Conservation (phyloP, 805 yeast genomes). For the Starmerella stellata region DNA sequence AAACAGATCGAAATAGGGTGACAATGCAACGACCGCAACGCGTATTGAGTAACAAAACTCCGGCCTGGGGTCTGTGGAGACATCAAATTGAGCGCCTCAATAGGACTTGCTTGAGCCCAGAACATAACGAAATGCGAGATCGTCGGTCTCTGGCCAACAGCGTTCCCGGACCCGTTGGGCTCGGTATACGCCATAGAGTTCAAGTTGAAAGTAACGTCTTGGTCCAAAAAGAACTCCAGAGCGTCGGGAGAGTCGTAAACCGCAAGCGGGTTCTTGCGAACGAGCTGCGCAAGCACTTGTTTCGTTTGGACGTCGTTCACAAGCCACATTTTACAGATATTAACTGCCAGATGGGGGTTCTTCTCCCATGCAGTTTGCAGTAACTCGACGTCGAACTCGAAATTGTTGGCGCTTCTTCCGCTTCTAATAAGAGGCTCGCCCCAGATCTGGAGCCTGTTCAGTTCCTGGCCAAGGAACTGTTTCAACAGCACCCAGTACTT, state of each 20-base stretch:
- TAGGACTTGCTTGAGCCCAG: slow-evolving; percentile 65
- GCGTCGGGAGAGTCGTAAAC: slow-evolving; percentile 42
- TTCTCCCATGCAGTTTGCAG: slow-evolving; percentile 42
- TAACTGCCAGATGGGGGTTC: slow-evolving; percentile 57
- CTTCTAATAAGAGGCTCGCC: slow-evolving; percentile 33
- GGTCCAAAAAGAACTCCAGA: slow-evolving; percentile 32
- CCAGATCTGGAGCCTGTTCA: slow-evolving; percentile 60
- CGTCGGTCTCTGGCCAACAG: slow-evolving; percentile 15
- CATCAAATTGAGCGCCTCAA: slow-evolving; percentile 69
- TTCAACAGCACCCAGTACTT: slow-evolving; percentile 29
- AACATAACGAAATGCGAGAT: slow-evolving; percentile 28
- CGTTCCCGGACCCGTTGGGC: background rate
- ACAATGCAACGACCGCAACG: slow-evolving; percentile 73
- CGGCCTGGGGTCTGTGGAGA: slow-evolving; percentile 51
- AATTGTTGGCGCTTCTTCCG: background rate
- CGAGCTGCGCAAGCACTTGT: slow-evolving; percentile 28
- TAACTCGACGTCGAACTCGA: slow-evolving; percentile 19
- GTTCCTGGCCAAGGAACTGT: slow-evolving; percentile 58
- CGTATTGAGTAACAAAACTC: slow-evolving; percentile 60
- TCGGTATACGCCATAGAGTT: background rate
- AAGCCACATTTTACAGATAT: slow-evolving; percentile 24
- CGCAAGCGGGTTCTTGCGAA: slow-evolving; percentile 39
- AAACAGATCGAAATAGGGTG: slow-evolving; percentile 79
- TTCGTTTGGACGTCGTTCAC: slow-evolving; percentile 16
- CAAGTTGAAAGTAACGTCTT: background rate